Evolutionary conservation across 441 rosid species (phyloP).

Genomic region (Brassica hybrid): DNA sequence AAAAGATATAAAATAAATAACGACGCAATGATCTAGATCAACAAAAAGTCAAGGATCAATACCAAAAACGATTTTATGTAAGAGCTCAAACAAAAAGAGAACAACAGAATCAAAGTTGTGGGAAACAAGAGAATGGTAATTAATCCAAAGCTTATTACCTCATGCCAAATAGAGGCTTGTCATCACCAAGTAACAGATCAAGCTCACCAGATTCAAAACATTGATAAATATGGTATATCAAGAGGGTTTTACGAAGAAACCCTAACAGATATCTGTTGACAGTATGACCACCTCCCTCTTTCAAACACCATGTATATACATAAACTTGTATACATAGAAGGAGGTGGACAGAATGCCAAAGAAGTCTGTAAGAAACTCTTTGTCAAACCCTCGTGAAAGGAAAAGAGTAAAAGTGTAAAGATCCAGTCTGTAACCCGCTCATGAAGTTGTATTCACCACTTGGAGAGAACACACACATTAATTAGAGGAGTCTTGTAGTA

Average conservation of each 20-base stretch:
- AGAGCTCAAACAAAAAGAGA: slow-evolving; percentile 10
- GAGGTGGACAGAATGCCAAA: slow-evolving; percentile 99
- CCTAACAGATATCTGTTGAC: slow-evolving; percentile 89
- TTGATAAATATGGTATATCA: slow-evolving; percentile 48
- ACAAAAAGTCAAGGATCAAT: neutral
- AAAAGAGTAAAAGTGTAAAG: slow-evolving; percentile 1
- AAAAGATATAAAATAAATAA: neutral
- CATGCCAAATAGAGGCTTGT: neutral
- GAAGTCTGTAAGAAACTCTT: slow-evolving; percentile 80
- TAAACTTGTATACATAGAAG: slow-evolving; percentile 17
- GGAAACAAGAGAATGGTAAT: neutral
- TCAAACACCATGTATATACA: neutral
- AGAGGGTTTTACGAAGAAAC: slow-evolving; percentile 88
- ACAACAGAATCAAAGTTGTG: neutral
- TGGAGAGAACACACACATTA: neutral
- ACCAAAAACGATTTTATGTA: neutral
- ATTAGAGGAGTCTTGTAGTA: neutral
- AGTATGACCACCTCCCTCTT: slow-evolving; percentile 91
- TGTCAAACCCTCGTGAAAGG: slow-evolving; percentile 82
- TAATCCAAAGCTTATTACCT: neutral
- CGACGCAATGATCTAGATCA: slow-evolving; percentile 11
- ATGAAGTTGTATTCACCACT: slow-evolving; percentile 1
- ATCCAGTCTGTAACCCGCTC: slow-evolving; percentile 11
- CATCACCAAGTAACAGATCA: slow-evolving; percentile 17
- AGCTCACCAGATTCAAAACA: slow-evolving; percentile 13